Percentiles rank a stretch among this genome's conserved stretches.
These are phyloP conservation scores for Porodaedalea pini DNA, from an alignment of 1,284 basidiomycete species.

Conservation along the genomic window DNA sequence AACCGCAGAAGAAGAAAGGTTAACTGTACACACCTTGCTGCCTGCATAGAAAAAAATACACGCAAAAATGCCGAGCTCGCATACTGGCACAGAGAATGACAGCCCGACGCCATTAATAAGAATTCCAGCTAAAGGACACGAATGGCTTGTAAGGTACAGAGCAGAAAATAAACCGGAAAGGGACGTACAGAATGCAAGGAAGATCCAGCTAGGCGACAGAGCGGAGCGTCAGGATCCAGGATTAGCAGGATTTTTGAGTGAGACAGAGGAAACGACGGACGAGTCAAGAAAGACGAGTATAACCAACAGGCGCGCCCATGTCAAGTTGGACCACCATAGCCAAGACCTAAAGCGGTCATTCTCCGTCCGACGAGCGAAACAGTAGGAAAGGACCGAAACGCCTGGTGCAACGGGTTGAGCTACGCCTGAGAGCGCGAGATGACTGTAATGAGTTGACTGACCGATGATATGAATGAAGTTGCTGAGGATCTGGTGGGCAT, in stretches of 20 bases:
- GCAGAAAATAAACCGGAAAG: neutral
- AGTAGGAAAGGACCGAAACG: constrained; percentile 14
- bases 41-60: constrained; percentile 19
- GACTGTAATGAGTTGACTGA: neutral
- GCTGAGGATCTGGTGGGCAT: constrained; percentile 19
- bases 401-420: neutral
- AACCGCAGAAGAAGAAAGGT: neutral
- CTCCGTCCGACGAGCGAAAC: constrained; percentile 19
- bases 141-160: neutral
- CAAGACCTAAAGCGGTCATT: constrained; percentile 12
- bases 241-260: neutral
- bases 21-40: constrained; percentile 14
- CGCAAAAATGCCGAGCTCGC: constrained; percentile 15
- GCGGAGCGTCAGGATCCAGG: neutral
- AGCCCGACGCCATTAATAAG: constrained; percentile 19
- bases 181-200: constrained; percentile 17
- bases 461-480: constrained; percentile 17
- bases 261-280: constrained; percentile 1
- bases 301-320: constrained; percentile 18
- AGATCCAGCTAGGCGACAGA: constrained; percentile 10
- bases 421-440: neutral
- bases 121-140: constrained; percentile 10
- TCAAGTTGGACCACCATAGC: constrained; percentile 15
- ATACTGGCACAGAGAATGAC: constrained; percentile 13
- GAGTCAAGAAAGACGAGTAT: constrained; percentile 19